Evolutionary conservation across 352 stramenopile genomes (phyloP), one percentile per base, ranked within the genome.

Genomic region (Phytophthora ramorum): DNA sequence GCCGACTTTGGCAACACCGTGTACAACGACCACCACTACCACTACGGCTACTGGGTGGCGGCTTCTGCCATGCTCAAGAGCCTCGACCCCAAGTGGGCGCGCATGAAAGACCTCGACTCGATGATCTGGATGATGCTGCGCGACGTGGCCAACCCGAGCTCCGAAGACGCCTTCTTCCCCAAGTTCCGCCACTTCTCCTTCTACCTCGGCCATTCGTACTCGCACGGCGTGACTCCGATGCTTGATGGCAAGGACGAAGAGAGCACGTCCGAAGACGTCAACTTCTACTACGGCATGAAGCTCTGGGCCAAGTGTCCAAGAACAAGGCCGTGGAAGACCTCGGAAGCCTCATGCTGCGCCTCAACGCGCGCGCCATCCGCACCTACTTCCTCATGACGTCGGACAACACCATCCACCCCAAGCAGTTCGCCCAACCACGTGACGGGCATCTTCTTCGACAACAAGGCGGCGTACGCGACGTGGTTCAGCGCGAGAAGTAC

Each of bases 11-110:
- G 85, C 28, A 92, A 90, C 67, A 64, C 59, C 6, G 74, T 91
- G 45, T 93, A 93, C 78, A 93, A 93, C 66, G 85, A 93, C 55
- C 83, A 93, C 61, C 81, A 93, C 57, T 93, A 91, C 56, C 85
- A 93, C 63, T 92, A 88, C 62, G 83, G 83, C 4, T 93, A 92
- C 72, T 93, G 81, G 79, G 68, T 93, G 26, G 69, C 68, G 2
- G 76, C 71, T 4, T 84, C 81, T 0, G 81, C 83, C 5, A 91
- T 92, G 30, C 51, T 89, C 2, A 80, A 78, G 28, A 78, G 79
- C 24, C 50, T 92, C 0, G 58, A 93, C 52, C 85, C 83, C 14
- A 81, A 55, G 22, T 91, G 81, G 81, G 49, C 47, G 19, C 59
- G 71, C 4, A 83, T 90, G 66, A 50, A 48, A 2, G 69, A 84